phyloP scores from a whole-genome alignment of 257 asterid genomes.

The Solanum sejunctum region DNA sequence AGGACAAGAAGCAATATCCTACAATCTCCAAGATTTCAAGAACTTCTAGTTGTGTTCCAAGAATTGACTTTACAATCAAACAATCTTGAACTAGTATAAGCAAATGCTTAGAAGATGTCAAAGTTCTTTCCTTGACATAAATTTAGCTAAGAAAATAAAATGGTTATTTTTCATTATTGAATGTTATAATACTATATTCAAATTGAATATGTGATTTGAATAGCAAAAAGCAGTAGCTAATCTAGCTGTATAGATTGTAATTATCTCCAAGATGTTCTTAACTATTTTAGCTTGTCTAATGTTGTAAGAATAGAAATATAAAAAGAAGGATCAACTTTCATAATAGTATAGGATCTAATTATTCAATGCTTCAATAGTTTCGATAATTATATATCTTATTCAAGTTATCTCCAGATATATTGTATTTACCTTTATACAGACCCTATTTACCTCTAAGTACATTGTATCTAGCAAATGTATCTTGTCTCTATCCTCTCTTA shows the following conservation, averaged over 20 bases:
- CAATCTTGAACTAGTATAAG: background rate
- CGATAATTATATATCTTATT: too few species aligned
- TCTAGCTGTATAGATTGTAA: background rate
- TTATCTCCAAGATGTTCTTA: background rate
- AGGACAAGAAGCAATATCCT: slow-evolving; percentile 4
- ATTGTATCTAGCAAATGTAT: too few species aligned
- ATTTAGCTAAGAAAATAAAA: background rate
- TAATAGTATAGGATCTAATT: too few species aligned
- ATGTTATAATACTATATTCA: background rate
- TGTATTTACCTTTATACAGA: background rate
- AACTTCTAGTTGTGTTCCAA: slow-evolving; percentile 76
- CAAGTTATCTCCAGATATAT: background rate
- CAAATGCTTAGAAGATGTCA: background rate
- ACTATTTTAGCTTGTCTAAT: background rate
- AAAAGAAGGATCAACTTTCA: background rate
- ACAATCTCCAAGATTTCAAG: slow-evolving; percentile 33
- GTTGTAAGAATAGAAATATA: background rate
- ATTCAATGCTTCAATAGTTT: background rate
- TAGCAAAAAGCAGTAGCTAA: background rate
- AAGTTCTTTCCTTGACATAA: background rate
- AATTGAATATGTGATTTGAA: background rate
- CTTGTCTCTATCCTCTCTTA: too few species aligned
- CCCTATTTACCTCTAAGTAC: too few species aligned
- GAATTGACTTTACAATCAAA: background rate
- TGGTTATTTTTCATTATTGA: background rate